phyloP scores from a whole-genome alignment of 305 asterid genomes.

The Caryopteris hybrid region DNA sequence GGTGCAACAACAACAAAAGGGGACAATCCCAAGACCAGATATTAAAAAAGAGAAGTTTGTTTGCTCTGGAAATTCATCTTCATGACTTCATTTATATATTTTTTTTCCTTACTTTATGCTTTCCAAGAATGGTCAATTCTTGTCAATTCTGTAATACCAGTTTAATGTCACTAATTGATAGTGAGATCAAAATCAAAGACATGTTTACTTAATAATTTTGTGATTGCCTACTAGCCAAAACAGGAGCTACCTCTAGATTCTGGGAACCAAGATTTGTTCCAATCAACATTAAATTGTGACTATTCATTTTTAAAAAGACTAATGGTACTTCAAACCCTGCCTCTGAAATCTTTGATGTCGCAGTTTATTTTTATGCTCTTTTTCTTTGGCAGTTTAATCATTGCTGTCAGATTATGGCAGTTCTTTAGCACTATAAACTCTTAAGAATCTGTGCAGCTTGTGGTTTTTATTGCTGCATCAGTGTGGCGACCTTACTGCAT shows the following conservation, averaged over 20 bases:
- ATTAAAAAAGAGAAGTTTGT: not conserved
- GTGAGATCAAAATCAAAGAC: not conserved
- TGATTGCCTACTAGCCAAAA: not conserved
- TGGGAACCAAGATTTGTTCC: not conserved
- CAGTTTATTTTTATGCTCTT: not conserved
- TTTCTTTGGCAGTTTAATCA: not conserved
- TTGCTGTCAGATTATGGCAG: constrained; percentile 2
- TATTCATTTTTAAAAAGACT: not conserved
- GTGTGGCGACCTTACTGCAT: not conserved
- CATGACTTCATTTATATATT: not conserved
- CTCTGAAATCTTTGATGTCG: not conserved
- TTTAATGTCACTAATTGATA: not conserved
- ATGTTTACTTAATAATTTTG: not conserved
- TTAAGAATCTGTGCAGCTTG: not conserved
- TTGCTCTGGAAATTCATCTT: not conserved
- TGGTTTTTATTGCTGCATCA: not conserved
- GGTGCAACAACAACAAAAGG: not conserved
- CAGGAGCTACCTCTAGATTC: not conserved
- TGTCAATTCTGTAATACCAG: too few relatives aligned
- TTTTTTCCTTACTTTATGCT: not conserved
- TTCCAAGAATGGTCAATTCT: not conserved
- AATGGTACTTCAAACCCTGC: not conserved
- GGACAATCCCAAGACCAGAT: not conserved
- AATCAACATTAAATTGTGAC: not conserved
- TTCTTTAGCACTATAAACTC: not conserved